phyloP scores from a whole-genome alignment of 257 asterid species.

The Nicotiana benthamiana region DNA sequence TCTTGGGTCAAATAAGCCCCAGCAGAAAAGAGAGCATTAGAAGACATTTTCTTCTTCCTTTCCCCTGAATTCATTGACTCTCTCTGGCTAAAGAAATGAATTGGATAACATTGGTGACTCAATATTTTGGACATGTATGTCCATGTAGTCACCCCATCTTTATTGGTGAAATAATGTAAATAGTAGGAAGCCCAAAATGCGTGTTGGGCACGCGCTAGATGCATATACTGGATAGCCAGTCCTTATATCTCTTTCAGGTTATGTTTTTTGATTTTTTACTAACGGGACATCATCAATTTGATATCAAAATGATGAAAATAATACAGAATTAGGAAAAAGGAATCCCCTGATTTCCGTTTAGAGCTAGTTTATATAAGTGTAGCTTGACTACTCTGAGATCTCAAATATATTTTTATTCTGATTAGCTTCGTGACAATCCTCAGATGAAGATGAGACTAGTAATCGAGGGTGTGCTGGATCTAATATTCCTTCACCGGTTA shows the following conservation, averaged over 20 bases:
- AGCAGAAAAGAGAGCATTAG: background rate
- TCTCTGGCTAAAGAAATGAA: background rate
- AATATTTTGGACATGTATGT: background rate
- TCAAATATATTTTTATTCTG: conserved; percentile 8
- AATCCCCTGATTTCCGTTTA: background rate
- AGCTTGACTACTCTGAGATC: background rate
- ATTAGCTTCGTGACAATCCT: conserved; percentile 31
- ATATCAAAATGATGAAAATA: background rate
- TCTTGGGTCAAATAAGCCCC: background rate
- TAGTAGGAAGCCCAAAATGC: background rate
- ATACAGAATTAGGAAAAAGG: background rate
- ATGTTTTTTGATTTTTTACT: background rate
- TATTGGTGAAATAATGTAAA: background rate
- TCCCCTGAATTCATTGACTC: background rate
- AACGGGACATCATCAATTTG: background rate
- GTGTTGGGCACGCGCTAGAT: background rate
- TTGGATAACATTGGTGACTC: background rate
- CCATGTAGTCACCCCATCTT: background rate
- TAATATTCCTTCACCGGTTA: no score
- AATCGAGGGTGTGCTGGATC: no score
- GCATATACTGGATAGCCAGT: background rate
- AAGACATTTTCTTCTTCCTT: background rate
- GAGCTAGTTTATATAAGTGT: background rate
- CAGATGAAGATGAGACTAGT: conserved; percentile 66
- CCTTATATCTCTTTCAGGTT: background rate